These are phyloP conservation scores for Pichia rugopelliculosa DNA, from an alignment of 805 yeast species.

Conservation along the genomic window DNA sequence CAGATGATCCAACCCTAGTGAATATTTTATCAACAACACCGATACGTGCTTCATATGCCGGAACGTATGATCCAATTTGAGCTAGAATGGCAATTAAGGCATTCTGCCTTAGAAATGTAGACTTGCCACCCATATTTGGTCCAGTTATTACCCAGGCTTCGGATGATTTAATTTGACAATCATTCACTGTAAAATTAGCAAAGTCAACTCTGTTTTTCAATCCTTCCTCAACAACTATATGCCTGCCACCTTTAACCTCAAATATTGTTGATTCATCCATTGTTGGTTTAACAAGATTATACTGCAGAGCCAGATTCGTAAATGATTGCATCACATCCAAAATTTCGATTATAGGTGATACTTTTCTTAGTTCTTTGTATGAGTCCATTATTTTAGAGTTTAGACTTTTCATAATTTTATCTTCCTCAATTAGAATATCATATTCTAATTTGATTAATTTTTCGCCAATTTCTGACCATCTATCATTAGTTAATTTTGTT, in stretches of 20 bases:
- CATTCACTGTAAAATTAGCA: slow-evolving; percentile 42
- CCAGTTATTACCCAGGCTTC: slow-evolving; percentile 67
- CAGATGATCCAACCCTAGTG: slow-evolving; percentile 79
- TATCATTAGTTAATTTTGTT: slow-evolving; percentile 32
- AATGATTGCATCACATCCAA: slow-evolving; percentile 71
- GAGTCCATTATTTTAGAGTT: slow-evolving; percentile 37
- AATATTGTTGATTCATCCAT: slow-evolving; percentile 43
- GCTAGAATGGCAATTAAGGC: slow-evolving; percentile 63
- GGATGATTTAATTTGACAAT: slow-evolving; percentile 28
- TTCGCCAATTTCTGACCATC: slow-evolving; percentile 49
- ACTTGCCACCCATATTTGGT: slow-evolving; percentile 86
- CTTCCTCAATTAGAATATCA: slow-evolving; percentile 50
- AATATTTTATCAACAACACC: slow-evolving; percentile 75
- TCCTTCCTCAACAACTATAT: slow-evolving; percentile 79
- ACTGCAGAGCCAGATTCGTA: slow-evolving; percentile 63
- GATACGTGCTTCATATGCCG: slow-evolving; percentile 53
- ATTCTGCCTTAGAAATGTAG: slow-evolving; percentile 66
- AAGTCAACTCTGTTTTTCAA: slow-evolving; percentile 33
- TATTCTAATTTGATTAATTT: slow-evolving; percentile 37
- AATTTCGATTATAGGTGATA: slow-evolving; percentile 46
- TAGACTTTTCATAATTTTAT: slow-evolving; percentile 41
- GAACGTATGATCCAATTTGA: slow-evolving; percentile 69
- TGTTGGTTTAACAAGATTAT: slow-evolving; percentile 56
- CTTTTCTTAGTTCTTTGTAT: slow-evolving; percentile 39
- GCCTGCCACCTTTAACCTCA: slow-evolving; percentile 62